phyloP scores from a whole-genome alignment of 225 moss, liverwort and hornwort genomes.

The Pleurozium schreberi region DNA sequence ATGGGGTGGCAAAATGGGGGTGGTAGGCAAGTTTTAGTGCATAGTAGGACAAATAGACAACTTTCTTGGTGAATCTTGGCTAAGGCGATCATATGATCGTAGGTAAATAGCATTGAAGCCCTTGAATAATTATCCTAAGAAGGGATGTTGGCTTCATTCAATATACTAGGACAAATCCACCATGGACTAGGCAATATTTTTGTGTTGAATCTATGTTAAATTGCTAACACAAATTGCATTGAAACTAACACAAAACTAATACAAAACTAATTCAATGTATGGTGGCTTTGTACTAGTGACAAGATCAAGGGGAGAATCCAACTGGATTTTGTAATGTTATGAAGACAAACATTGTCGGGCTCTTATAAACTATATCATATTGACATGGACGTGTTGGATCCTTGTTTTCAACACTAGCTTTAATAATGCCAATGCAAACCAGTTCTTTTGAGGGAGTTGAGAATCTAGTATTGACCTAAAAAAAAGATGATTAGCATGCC shows the following conservation, averaged over 20 bases:
- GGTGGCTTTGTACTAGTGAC: not conserved
- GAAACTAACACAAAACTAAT: too few relatives aligned
- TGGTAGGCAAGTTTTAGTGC: too few relatives aligned
- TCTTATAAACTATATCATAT: too few relatives aligned
- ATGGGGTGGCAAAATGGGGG: too few relatives aligned
- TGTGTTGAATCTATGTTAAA: not conserved
- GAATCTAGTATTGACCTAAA: not conserved
- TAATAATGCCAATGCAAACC: not conserved
- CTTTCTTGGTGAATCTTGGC: too few relatives aligned
- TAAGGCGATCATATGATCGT: fast-evolving
- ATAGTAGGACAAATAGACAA: fast-evolving
- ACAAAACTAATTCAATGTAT: not conserved
- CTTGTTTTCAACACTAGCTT: not conserved
- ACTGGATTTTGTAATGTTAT: not conserved
- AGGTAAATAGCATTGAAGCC: not conserved
- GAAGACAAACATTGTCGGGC: not conserved
- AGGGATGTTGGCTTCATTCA: not conserved
- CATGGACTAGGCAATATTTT: not conserved
- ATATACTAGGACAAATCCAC: not conserved
- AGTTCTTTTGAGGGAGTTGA: not conserved
- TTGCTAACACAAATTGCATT: not conserved
- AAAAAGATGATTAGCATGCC: fast-evolving
- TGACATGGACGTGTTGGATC: too few relatives aligned
- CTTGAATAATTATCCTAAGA: fast-evolving
- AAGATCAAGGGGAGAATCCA: fast-evolving